A percentile compares a stretch with the other conserved stretches of the same genome.
These are phyloP conservation scores for Anisogramma anomala DNA, from an alignment of 2,329 filamentous ascomycete species.

Conservation along the genomic window DNA sequence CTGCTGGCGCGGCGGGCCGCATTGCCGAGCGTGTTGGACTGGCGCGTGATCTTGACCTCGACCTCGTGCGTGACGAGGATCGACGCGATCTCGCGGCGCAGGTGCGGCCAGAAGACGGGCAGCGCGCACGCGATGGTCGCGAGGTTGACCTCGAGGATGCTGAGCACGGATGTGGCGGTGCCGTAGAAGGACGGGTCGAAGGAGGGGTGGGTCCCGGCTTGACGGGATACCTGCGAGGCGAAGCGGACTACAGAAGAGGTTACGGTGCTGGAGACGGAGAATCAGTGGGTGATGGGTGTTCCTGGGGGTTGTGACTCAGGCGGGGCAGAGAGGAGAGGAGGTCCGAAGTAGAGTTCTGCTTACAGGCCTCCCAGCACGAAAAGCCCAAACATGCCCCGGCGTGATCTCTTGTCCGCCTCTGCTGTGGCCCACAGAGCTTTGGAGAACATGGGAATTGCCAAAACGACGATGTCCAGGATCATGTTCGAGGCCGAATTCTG, in stretches of 20 bases:
- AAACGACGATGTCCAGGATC: constrained; percentile 1
- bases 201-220: constrained; percentile 15
- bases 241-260: constrained; percentile 18
- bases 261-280: constrained; percentile 11
- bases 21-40: background rate
- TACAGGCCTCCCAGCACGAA: constrained; percentile 11
- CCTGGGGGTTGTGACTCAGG: background rate
- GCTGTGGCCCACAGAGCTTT: constrained; percentile 5
- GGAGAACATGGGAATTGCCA: constrained; percentile 3
- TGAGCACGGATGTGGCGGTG: constrained; percentile 16
- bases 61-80: constrained; percentile 20
- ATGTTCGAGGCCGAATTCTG: constrained; percentile 5
- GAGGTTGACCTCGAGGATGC: constrained; percentile 20
- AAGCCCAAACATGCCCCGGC: constrained; percentile 1
- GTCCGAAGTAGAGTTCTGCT: constrained; percentile 5
- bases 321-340: background rate
- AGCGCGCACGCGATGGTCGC: constrained; percentile 19
- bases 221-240: constrained; percentile 15
- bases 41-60: constrained; percentile 12
- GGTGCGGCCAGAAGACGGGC: constrained; percentile 21
- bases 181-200: constrained; percentile 21
- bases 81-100: constrained; percentile 16
- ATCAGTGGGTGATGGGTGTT: background rate
- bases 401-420: background rate
- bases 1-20: too few species aligned